phyloP scores from a whole-genome alignment of 2,329 filamentous ascomycete genomes.

The Hypoxylon sp. region DNA sequence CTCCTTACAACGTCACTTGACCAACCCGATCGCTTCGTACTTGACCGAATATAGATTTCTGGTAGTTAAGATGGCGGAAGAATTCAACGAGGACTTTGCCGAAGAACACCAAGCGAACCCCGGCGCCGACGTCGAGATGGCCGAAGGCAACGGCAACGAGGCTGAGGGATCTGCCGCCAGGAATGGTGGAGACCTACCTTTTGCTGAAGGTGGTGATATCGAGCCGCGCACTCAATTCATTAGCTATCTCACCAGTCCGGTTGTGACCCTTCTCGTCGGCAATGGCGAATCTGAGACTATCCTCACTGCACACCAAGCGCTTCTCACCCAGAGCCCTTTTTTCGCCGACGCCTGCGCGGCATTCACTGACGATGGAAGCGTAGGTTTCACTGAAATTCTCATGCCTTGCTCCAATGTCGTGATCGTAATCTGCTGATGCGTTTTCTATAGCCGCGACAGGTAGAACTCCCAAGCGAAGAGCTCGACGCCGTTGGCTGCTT shows the following conservation, averaged over 20 bases:
- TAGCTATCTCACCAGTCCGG: slow-evolving; percentile 75
- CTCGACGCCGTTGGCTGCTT: slow-evolving; percentile 82
- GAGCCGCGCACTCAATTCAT: slow-evolving; percentile 62
- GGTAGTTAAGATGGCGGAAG: slow-evolving; percentile 47
- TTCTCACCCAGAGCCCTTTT: slow-evolving; percentile 80
- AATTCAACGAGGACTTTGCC: slow-evolving; percentile 48
- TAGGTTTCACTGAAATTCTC: slow-evolving; percentile 56
- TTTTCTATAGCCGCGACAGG: slow-evolving; percentile 68
- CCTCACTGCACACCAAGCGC: slow-evolving; percentile 82
- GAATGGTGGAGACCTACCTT: slow-evolving; percentile 54
- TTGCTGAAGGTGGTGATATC: slow-evolving; percentile 56
- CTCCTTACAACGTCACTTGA: not conserved
- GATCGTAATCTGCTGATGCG: slow-evolving; percentile 17
- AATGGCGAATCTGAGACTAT: slow-evolving; percentile 69
- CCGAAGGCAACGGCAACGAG: slow-evolving; percentile 52
- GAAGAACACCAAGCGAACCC: slow-evolving; percentile 51
- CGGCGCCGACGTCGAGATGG: slow-evolving; percentile 52
- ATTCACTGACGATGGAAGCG: slow-evolving; percentile 72
- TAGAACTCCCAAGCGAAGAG: slow-evolving; percentile 76
- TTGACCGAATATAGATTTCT: not conserved
- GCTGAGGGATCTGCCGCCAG: slow-evolving; percentile 47
- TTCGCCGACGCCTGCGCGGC: slow-evolving; percentile 74
- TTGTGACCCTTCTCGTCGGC: slow-evolving; percentile 77
- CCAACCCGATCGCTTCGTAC: slow-evolving; percentile 2
- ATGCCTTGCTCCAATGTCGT: not conserved